Evolutionary conservation across 345 rosid genomes (phyloP).

Genomic region (Toxicodendron radicans): DNA sequence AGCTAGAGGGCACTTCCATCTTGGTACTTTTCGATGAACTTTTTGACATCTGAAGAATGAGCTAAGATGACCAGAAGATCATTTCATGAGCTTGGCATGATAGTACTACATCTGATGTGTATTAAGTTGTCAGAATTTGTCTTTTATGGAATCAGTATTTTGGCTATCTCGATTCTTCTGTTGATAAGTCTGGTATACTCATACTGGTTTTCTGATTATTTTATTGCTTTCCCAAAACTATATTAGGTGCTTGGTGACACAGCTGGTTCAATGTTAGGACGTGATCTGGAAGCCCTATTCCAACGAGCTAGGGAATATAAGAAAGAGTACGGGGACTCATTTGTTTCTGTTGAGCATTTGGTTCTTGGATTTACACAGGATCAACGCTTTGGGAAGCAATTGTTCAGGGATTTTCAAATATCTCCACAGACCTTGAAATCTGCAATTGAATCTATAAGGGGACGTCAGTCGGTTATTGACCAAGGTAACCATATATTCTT

Average conservation of each 20-base stretch:
- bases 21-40: neutral
- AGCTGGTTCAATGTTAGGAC: constrained; percentile 93
- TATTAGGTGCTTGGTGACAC: constrained; percentile 86
- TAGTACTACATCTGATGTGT: neutral
- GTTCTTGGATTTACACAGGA: constrained; percentile 83
- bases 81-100: neutral
- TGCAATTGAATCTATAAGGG: constrained; percentile 88
- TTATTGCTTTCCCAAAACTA: constrained; percentile 5
- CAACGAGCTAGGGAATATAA: constrained; percentile 80
- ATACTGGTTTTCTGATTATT: constrained; percentile 6
- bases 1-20: too few relatives aligned
- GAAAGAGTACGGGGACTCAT: constrained; percentile 90
- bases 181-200: neutral
- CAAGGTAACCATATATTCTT: constrained; percentile 54
- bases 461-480: constrained; percentile 94
- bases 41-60: neutral
- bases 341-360: constrained; percentile 93
- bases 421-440: constrained; percentile 62
- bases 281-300: constrained; percentile 84
- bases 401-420: constrained; percentile 83
- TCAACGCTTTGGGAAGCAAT: constrained; percentile 85
- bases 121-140: neutral
- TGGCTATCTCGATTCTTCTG: neutral
- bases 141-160: neutral
- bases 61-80: neutral